These are phyloP conservation scores for Fimicolochytrium jonesii DNA, from an alignment of 192 early-diverging fungal genomes.

Conservation along the genomic window DNA sequence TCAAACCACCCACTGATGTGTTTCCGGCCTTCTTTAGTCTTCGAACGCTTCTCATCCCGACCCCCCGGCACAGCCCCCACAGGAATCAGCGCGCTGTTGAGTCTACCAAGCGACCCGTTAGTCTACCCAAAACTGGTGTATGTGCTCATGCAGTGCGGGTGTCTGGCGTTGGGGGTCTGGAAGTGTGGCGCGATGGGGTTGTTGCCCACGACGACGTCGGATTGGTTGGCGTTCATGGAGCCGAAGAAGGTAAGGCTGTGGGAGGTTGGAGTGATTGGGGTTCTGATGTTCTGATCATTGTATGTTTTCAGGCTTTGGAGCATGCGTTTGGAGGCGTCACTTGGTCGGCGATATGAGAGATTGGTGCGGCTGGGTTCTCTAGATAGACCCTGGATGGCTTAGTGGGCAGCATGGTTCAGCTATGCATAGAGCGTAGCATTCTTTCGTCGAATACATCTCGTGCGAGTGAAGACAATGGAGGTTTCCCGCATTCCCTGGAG, in stretches of 20 bases:
- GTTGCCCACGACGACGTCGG: conserved; percentile 84
- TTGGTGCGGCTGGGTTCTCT: too few species aligned
- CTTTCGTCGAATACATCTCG: too few species aligned
- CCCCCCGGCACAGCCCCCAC: conserved; percentile 41
- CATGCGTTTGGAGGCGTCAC: neutral
- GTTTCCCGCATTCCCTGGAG: too few species aligned
- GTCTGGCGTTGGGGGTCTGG: conserved; percentile 83
- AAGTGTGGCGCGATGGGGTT: conserved; percentile 92
- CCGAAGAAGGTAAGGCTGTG: conserved; percentile 27
- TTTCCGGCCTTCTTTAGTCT: conserved; percentile 49
- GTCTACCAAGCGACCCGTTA: conserved; percentile 47
- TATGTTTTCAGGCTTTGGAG: neutral
- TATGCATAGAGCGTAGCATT: too few species aligned
- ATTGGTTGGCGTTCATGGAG: conserved; percentile 93
- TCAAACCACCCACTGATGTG: neutral
- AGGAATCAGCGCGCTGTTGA: conserved; percentile 22
- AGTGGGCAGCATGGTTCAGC: too few species aligned
- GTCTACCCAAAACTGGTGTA: conserved; percentile 78
- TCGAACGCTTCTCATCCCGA: conserved; percentile 65
- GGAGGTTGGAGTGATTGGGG: neutral
- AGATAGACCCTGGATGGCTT: too few species aligned
- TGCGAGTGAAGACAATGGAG: too few species aligned
- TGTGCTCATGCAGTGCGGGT: conserved; percentile 74
- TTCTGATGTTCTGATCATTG: neutral
- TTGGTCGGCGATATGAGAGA: too few species aligned